Evolutionary conservation across 306 rosid species (phyloP), one percentile per base, ranked within the genome.

Genomic region (Inga leiocalycina): DNA sequence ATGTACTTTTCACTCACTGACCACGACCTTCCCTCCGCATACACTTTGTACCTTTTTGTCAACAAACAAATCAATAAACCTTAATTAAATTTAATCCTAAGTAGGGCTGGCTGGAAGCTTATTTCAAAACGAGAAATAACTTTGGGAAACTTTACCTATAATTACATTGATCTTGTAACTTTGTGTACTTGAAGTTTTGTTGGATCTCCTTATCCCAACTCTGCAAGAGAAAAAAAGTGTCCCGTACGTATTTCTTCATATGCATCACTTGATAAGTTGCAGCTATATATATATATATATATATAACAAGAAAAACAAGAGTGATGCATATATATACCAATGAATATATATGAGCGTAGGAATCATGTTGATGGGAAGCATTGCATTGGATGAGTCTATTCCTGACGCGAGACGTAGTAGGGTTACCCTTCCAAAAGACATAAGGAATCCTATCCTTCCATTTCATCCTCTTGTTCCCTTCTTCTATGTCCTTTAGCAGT

Each of bases 341-440:
- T 16, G 0, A 34, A 80, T 87, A 85, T 81, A 89, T 52, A 11
- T 86, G 79, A 44, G 89, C 89, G 72, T 85, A 85, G 89, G 90
- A 83, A 65, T 85, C 90, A 0, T 79, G 65, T 46, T 76, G 3
- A 3, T 76, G 54, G 4, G 92, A 71, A 44, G 35, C 79, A 19
- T 89, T 89, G 84, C 92, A 89, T 44, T 34, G 81, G 45, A 14
- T 5, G 20, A 89, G 90, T 12, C 71, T 15, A 17, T 4, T 49
- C 78, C 92, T 76, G 5, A 76, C 12, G 6, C 0, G 1, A 9
- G 88, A 81, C 44, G 67, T 77, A 3, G 10, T 0, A 2, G 86
- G 88, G 78, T 89, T 89, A 7, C 92, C 93, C 81, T 84, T 89
- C 93, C 93, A 89, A 81, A 76, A 88, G 20, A 88, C 93, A 32